Conservation (phyloP, 176 grass and related monocot species). For the Aegilops longissima region DNA sequence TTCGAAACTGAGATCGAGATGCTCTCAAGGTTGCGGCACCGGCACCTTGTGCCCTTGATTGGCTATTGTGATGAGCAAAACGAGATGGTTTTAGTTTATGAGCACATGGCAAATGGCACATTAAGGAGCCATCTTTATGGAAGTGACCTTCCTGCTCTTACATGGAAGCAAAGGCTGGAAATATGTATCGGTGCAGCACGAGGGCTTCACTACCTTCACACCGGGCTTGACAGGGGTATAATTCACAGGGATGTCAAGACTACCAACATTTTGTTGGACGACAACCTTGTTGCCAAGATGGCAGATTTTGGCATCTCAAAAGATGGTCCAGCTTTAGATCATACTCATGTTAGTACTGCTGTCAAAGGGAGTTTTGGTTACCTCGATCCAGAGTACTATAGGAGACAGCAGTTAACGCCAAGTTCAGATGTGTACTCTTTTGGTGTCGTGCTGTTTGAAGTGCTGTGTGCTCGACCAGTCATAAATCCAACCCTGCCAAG, state of each 20-base stretch:
- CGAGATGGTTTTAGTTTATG: slow-evolving; percentile 96
- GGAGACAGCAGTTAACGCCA: slow-evolving; percentile 82
- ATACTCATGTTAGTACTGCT: slow-evolving; percentile 93
- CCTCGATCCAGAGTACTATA: slow-evolving; percentile 92
- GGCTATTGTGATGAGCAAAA: slow-evolving; percentile 86
- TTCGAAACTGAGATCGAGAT: slow-evolving; percentile 97
- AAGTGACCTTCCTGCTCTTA: slow-evolving; percentile 58
- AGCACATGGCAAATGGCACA: slow-evolving; percentile 94
- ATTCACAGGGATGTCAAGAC: slow-evolving; percentile 99
- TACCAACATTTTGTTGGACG: slow-evolving; percentile 87
- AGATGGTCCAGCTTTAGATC: slow-evolving; percentile 83
- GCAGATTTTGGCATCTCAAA: slow-evolving; percentile 93
- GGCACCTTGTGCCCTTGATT: slow-evolving; percentile 88
- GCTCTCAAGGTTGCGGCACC: slow-evolving; percentile 89
- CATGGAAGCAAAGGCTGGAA: slow-evolving; percentile 87
- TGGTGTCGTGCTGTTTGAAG: slow-evolving; percentile 87
- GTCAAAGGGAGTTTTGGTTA: slow-evolving; percentile 98
- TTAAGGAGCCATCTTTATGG: slow-evolving; percentile 85
- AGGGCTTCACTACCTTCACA: slow-evolving; percentile 95
- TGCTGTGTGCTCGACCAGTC: slow-evolving; percentile 79
- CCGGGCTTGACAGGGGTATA: slow-evolving; percentile 75
- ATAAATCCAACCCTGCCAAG: slow-evolving; percentile 84
- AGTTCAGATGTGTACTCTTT: slow-evolving; percentile 98
- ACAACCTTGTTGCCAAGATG: slow-evolving; percentile 79
- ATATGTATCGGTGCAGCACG: slow-evolving; percentile 81